phyloP scores from a whole-genome alignment of 441 rosid species.

The Pelargonium citronellum region DNA sequence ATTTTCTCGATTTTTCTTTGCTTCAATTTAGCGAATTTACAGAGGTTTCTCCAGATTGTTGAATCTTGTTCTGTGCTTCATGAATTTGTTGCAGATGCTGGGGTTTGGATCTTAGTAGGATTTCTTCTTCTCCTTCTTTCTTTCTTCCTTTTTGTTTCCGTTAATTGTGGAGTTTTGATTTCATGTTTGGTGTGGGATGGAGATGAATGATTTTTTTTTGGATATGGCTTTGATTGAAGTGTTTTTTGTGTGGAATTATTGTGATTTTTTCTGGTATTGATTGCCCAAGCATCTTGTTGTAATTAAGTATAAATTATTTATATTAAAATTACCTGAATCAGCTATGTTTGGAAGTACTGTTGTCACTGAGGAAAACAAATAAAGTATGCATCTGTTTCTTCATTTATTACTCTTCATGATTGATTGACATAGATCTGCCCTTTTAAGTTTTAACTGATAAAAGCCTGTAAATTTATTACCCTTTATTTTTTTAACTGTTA shows the following conservation, averaged over 20 bases:
- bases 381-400: background rate
- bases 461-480: background rate
- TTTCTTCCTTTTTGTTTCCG: background rate
- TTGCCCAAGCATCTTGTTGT: background rate
- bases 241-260: background rate
- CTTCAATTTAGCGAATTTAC: background rate
- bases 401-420: constrained; percentile 4
- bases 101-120: constrained; percentile 1
- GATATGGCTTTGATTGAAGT: background rate
- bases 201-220: too few species aligned
- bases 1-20: constrained; percentile 2
- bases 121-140: background rate
- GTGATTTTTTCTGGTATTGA: background rate
- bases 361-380: background rate
- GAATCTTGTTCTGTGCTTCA: background rate
- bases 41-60: constrained; percentile 3
- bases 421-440: constrained; percentile 3
- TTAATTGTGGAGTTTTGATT: too few species aligned
- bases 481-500: background rate
- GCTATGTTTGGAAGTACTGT: constrained; percentile 2
- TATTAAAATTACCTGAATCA: background rate
- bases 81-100: background rate
- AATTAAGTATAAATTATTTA: background rate
- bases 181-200: background rate
- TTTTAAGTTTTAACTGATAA: constrained; percentile 13